Conservation (phyloP, 2,329 filamentous ascomycete genomes). For the Beauveria varroae region DNA sequence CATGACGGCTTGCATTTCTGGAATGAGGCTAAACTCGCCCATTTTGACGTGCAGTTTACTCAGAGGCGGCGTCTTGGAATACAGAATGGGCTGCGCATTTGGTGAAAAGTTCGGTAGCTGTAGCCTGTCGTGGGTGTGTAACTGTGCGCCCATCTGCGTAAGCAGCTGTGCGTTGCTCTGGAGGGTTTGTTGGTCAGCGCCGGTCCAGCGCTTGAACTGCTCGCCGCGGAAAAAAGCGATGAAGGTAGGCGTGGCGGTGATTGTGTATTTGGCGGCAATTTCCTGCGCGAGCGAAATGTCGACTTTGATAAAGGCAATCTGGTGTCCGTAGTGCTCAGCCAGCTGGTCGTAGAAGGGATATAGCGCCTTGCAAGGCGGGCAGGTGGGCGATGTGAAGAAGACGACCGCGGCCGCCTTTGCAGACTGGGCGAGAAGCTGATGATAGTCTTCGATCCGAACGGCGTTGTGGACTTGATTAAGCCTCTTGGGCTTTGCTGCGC, state of each 20-base stretch:
- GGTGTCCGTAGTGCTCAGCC: conserved; percentile 62
- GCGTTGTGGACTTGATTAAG: conserved; percentile 48
- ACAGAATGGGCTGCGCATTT: conserved; percentile 60
- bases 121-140: conserved; percentile 68
- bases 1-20: conserved; percentile 56
- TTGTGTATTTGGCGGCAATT: conserved; percentile 56
- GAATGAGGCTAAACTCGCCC: conserved; percentile 45
- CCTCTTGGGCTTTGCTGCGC: conserved; percentile 17
- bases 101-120: conserved; percentile 62
- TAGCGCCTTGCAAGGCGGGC: conserved; percentile 72
- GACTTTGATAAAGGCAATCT: conserved; percentile 71
- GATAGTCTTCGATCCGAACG: conserved; percentile 33
- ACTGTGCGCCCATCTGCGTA: conserved; percentile 64
- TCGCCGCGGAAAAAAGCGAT: conserved; percentile 72
- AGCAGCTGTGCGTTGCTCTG: conserved; percentile 66
- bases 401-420: conserved; percentile 65
- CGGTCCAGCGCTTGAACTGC: conserved; percentile 73
- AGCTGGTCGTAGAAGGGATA: conserved; percentile 79
- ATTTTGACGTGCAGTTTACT: conserved; percentile 77
- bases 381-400: conserved; percentile 89
- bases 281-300: conserved; percentile 63
- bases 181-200: conserved; percentile 62
- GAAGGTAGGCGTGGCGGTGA: conserved; percentile 81
- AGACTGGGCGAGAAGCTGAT: conserved; percentile 43
- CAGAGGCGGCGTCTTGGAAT: conserved; percentile 71